Conservation (phyloP, 805 yeast species). For the Starmerella etchellsii region DNA sequence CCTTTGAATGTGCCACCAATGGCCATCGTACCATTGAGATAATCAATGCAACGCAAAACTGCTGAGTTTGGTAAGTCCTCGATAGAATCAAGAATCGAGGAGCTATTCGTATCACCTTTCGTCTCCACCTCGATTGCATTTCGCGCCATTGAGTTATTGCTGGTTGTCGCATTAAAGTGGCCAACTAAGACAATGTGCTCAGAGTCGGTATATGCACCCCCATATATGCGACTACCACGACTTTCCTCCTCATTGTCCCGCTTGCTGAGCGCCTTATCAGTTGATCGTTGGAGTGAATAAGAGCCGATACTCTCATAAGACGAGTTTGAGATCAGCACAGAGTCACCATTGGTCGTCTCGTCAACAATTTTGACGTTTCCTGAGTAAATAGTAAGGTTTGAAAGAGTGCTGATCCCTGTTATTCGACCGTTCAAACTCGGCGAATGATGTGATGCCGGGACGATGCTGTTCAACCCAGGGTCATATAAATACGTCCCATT, state of each 20-base stretch:
- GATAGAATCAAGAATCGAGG: neutral
- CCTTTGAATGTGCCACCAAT: slow-evolving; percentile 11
- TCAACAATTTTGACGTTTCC: neutral
- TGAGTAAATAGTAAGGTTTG: neutral
- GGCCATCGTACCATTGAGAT: slow-evolving; percentile 16
- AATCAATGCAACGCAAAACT: neutral
- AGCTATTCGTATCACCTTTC: neutral
- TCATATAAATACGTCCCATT: slow-evolving; percentile 13
- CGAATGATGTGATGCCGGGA: neutral
- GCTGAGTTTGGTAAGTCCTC: neutral
- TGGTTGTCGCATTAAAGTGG: slow-evolving; percentile 31
- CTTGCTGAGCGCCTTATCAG: neutral
- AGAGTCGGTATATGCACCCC: slow-evolving; percentile 35
- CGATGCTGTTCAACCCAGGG: neutral
- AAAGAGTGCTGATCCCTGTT: neutral
- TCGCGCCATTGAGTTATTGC: slow-evolving; percentile 21
- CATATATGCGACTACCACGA: no score
- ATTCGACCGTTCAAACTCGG: neutral
- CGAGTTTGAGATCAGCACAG: no score
- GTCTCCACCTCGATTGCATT: slow-evolving; percentile 23
- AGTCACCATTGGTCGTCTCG: no score
- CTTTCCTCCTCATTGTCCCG: neutral
- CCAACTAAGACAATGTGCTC: slow-evolving; percentile 50
- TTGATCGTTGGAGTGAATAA: no score
- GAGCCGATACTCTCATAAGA: no score